Conservation (phyloP, 768 basidiomycete genomes). For the Amanita molliuscula region DNA sequence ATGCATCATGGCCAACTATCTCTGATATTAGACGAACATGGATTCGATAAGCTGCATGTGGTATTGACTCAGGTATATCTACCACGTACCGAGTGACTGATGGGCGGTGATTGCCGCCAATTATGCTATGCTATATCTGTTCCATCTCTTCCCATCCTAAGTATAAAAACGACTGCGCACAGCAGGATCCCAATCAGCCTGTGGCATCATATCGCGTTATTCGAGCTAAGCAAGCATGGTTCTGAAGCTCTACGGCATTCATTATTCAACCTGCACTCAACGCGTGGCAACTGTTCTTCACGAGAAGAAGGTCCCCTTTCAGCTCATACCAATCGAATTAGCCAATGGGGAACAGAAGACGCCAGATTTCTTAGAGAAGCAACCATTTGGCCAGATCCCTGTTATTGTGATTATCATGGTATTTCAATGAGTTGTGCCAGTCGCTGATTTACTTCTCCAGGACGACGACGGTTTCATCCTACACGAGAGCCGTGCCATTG, state of each 20-base stretch:
- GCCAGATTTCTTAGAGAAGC: conserved; percentile 22
- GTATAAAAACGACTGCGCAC: too few relatives aligned
- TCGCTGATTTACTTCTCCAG: conserved; percentile 19
- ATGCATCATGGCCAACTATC: too few relatives aligned
- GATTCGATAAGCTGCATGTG: too few relatives aligned
- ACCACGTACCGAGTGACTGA: too few relatives aligned
- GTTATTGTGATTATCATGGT: conserved; percentile 12
- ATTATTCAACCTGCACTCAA: conserved; percentile 34
- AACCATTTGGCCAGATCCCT: conserved; percentile 43
- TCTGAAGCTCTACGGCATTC: conserved; percentile 31
- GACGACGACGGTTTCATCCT: conserved; percentile 59
- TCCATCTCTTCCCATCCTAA: too few relatives aligned
- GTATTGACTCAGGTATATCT: too few relatives aligned
- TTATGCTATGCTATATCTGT: too few relatives aligned
- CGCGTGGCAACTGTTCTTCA: conserved; percentile 31
- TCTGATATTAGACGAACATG: too few relatives aligned
- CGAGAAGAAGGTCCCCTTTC: conserved; percentile 40
- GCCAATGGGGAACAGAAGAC: conserved; percentile 30
- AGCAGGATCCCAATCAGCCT: too few relatives aligned
- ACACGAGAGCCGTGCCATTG: conserved; percentile 45
- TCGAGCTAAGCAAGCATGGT: conserved; percentile 21
- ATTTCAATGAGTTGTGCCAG: not conserved
- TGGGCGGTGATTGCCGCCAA: too few relatives aligned
- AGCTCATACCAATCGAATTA: conserved; percentile 29
- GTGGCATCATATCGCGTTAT: too few relatives aligned